Evolutionary conservation across 257 asterid genomes (phyloP).

Genomic region (Voacanga thouarsii): DNA sequence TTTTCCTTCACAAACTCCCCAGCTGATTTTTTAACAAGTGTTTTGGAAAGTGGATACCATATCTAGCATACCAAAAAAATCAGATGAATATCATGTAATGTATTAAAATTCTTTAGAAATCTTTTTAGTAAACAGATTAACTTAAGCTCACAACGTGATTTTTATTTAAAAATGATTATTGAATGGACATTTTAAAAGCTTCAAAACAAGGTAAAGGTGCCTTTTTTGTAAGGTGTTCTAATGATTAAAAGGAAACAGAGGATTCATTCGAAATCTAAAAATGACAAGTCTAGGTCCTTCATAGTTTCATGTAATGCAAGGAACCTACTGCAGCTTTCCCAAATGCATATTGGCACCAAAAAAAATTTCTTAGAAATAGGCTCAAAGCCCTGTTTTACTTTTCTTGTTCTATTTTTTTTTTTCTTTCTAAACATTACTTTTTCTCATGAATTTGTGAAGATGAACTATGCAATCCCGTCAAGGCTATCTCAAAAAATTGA

Average conservation of each 20-base stretch:
- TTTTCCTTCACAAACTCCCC: slow-evolving; percentile 83
- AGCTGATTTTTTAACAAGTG: slow-evolving; percentile 82
- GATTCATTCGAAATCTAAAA: neutral
- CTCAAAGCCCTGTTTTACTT: neutral
- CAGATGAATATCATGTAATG: slow-evolving; percentile 11
- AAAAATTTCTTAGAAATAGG: neutral
- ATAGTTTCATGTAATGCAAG: neutral
- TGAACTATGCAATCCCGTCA: neutral
- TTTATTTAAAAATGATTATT: neutral
- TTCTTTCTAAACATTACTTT: neutral
- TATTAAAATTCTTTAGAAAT: neutral
- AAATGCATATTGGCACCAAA: neutral
- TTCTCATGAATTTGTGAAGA: neutral
- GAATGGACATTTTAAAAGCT: neutral
- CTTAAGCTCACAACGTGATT: neutral
- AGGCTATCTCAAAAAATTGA: neutral
- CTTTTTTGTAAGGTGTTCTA: neutral
- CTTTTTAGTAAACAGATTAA: neutral
- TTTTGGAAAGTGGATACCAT: slow-evolving; percentile 88
- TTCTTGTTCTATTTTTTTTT: no score
- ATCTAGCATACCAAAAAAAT: slow-evolving; percentile 35
- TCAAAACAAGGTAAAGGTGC: neutral
- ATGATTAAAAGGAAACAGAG: neutral
- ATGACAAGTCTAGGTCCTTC: neutral
- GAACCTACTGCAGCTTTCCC: neutral